Percentiles rank a stretch among this genome's conserved stretches.
Conservation (phyloP, 441 rosid genomes). For the Croton setiger region DNA sequence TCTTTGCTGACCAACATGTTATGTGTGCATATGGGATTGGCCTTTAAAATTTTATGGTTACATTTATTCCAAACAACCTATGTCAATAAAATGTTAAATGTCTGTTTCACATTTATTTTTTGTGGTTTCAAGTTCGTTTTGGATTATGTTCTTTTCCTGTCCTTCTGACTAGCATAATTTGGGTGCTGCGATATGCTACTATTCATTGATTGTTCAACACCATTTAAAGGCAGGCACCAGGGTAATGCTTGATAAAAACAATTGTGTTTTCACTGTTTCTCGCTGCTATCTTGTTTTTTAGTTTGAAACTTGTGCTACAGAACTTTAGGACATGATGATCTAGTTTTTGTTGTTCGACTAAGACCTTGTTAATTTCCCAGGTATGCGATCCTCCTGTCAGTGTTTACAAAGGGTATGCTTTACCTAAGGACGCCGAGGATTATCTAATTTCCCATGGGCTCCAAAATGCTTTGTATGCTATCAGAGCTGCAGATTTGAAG, state of each 20-base stretch:
- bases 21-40: neutral
- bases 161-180: neutral
- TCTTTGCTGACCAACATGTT: neutral
- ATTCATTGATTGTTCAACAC: neutral
- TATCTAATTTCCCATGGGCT: constrained; percentile 66
- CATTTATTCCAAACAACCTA: neutral
- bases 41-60: neutral
- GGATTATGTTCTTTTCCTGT: neutral
- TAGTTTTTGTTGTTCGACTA: constrained; percentile 1
- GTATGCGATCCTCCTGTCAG: constrained; percentile 82
- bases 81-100: neutral
- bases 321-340: neutral
- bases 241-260: neutral
- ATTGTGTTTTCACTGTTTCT: neutral
- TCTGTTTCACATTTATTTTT: neutral
- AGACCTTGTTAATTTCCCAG: constrained; percentile 27
- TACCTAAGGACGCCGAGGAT: constrained; percentile 53
- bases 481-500: constrained; percentile 61
- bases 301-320: neutral
- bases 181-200: neutral
- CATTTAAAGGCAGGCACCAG: neutral
- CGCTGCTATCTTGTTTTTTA: neutral
- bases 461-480: constrained; percentile 64
- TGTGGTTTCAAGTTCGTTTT: neutral
- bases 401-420: constrained; percentile 64